Evolutionary conservation across 1,284 basidiomycete species (phyloP).

Genomic region (Rhodotorula glutinis): DNA sequence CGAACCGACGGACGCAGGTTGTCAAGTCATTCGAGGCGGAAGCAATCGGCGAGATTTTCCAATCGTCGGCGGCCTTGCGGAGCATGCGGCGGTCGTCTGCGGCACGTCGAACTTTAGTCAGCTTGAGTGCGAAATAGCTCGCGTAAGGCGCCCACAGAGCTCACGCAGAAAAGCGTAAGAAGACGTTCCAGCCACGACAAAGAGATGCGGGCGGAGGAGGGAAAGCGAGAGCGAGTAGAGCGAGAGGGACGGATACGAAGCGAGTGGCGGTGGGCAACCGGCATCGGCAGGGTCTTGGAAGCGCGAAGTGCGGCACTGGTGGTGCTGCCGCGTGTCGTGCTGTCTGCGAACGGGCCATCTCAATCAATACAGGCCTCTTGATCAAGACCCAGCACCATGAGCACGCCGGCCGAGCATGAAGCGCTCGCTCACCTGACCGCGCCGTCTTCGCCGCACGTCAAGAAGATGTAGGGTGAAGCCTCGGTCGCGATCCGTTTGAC

Average conservation of each 20-base stretch:
- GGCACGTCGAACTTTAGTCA: too few species aligned
- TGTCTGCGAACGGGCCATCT: slow-evolving; percentile 54
- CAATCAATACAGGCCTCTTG: not conserved
- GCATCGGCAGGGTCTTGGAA: slow-evolving; percentile 1
- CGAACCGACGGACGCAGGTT: slow-evolving; percentile 81
- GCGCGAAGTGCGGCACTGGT: slow-evolving; percentile 54
- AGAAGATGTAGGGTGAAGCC: slow-evolving; percentile 74
- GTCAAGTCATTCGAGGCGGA: slow-evolving; percentile 54
- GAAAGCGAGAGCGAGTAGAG: slow-evolving; percentile 53
- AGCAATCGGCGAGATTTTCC: slow-evolving; percentile 57
- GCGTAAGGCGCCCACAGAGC: too few species aligned
- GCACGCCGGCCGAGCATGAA: not conserved
- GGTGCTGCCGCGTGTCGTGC: slow-evolving; percentile 73
- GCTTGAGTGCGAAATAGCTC: too few species aligned
- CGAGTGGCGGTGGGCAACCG: slow-evolving; percentile 62
- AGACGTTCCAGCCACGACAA: slow-evolving; percentile 52
- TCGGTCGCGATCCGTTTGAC: slow-evolving; percentile 74
- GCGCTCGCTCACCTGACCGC: slow-evolving; percentile 34
- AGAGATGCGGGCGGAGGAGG: slow-evolving; percentile 52
- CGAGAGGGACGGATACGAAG: slow-evolving; percentile 48
- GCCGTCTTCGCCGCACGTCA: slow-evolving; percentile 76
- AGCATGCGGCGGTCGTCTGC: slow-evolving; percentile 71
- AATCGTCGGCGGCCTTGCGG: slow-evolving; percentile 61
- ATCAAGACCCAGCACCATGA: not conserved
- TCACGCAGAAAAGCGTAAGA: slow-evolving; percentile 70